Evolutionary conservation across 2,329 filamentous ascomycete genomes (phyloP).

Genomic region (Elsinoe australis): DNA sequence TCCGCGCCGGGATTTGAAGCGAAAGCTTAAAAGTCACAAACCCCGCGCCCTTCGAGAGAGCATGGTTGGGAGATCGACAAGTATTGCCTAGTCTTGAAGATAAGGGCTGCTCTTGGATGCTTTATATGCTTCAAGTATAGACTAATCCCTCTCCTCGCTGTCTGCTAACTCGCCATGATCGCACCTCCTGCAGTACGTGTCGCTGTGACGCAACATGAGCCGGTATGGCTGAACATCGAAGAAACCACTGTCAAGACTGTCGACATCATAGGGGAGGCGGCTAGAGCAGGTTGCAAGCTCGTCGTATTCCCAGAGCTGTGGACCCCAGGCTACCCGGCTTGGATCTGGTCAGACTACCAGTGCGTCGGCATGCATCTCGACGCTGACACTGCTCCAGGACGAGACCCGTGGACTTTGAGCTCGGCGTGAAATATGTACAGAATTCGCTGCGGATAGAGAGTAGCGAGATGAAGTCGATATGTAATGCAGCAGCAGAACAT

Average conservation of each 20-base stretch:
- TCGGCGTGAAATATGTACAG: slow-evolving; percentile 37
- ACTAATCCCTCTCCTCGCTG: too few species aligned
- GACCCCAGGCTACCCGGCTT: slow-evolving; percentile 40
- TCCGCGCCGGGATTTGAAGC: too few species aligned
- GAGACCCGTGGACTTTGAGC: slow-evolving; percentile 36
- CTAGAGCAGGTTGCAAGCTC: slow-evolving; percentile 46
- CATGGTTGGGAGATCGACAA: too few species aligned
- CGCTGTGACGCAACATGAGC: slow-evolving; percentile 52
- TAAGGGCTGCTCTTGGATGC: too few species aligned
- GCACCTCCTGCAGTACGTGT: slow-evolving; percentile 27
- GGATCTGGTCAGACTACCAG: slow-evolving; percentile 37
- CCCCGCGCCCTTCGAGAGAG: too few species aligned
- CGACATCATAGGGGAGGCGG: slow-evolving; percentile 49
- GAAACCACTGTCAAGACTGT: slow-evolving; percentile 51
- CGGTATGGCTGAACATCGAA: slow-evolving; percentile 53
- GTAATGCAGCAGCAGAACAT: slow-evolving; percentile 28
- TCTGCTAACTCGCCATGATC: background rate
- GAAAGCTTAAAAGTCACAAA: too few species aligned
- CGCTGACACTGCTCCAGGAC: slow-evolving; percentile 26
- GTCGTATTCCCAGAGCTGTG: slow-evolving; percentile 44
- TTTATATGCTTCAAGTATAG: too few species aligned
- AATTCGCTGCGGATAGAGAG: slow-evolving; percentile 38
- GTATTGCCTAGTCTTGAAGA: too few species aligned
- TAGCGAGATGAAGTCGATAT: slow-evolving; percentile 38
- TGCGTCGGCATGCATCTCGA: slow-evolving; percentile 11